A percentile compares a stretch with the other conserved stretches of the same genome.
Conservation (phyloP, 2,329 filamentous ascomycete genomes). For the Neophaeococcomyces mojaviensis region DNA sequence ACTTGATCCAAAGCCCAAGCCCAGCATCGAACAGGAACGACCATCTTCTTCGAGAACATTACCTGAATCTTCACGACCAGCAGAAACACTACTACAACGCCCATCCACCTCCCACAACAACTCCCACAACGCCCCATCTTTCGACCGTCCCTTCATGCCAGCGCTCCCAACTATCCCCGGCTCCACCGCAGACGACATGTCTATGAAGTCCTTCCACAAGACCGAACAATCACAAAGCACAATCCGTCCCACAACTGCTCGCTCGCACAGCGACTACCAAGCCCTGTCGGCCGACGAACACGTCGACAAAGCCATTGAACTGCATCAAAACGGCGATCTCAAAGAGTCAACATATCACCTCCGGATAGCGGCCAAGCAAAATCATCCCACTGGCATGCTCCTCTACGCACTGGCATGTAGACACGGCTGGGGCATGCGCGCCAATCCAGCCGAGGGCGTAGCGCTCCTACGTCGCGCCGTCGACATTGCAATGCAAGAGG, state of each 20-base stretch:
- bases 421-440: conserved; percentile 95
- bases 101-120: conserved; percentile 3
- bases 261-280: conserved; percentile 23
- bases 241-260: conserved; percentile 30
- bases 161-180: conserved; percentile 20
- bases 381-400: conserved; percentile 88
- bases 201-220: conserved; percentile 42
- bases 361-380: conserved; percentile 75
- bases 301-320: conserved; percentile 78
- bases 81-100: neutral
- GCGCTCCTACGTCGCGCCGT: conserved; percentile 88
- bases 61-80: conserved; percentile 5
- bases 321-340: conserved; percentile 78
- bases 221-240: conserved; percentile 56
- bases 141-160: conserved; percentile 8
- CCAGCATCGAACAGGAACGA: conserved; percentile 2
- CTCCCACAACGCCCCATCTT: neutral
- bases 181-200: conserved; percentile 36
- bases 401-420: conserved; percentile 90
- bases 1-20: conserved; percentile 7
- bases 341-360: conserved; percentile 96
- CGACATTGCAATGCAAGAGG: conserved; percentile 71
- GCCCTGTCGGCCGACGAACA: conserved; percentile 64
- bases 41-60: conserved; percentile 14
- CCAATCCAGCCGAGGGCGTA: conserved; percentile 83